Percentiles rank a stretch among this genome's conserved stretches.
Evolutionary conservation across 257 asterid species (phyloP).

Genomic region (Plantago major): DNA sequence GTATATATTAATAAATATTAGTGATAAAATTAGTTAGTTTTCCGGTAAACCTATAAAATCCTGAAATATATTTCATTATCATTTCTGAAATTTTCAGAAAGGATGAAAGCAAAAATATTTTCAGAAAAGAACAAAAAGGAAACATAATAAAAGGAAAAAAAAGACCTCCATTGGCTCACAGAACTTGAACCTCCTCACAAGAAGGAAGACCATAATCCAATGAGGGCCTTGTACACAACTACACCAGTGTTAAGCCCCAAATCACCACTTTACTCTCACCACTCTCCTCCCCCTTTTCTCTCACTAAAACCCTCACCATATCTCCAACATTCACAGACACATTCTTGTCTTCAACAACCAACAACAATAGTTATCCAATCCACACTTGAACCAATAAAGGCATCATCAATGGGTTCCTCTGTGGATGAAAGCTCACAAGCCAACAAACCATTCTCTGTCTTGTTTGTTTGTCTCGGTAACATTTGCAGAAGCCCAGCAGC

Average conservation of each 20-base stretch:
- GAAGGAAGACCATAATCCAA: constrained; percentile 15
- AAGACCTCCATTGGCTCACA: no score
- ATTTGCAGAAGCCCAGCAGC: constrained; percentile 99
- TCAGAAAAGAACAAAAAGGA: no score
- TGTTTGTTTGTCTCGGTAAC: constrained; percentile 94
- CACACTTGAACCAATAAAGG: constrained; percentile 21
- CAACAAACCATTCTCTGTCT: constrained; percentile 57
- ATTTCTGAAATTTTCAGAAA: no score
- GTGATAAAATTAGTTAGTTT: no score
- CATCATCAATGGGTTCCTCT: constrained; percentile 60
- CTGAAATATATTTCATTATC: no score
- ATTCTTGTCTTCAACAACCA: neutral
- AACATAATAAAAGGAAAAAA: no score
- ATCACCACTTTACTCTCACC: constrained; percentile 26
- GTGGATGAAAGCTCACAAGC: constrained; percentile 20
- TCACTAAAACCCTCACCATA: constrained; percentile 24
- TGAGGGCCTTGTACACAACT: constrained; percentile 37
- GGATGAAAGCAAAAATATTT: no score
- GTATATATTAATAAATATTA: no score
- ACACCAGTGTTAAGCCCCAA: constrained; percentile 9
- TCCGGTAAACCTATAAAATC: no score
- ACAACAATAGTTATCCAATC: neutral
- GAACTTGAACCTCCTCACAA: no score
- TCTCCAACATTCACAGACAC: constrained; percentile 16
- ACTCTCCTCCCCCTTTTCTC: constrained; percentile 17